These are phyloP conservation scores for Ceratocystis papillata DNA, from an alignment of 2,329 filamentous ascomycete genomes.

Conservation along the genomic window DNA sequence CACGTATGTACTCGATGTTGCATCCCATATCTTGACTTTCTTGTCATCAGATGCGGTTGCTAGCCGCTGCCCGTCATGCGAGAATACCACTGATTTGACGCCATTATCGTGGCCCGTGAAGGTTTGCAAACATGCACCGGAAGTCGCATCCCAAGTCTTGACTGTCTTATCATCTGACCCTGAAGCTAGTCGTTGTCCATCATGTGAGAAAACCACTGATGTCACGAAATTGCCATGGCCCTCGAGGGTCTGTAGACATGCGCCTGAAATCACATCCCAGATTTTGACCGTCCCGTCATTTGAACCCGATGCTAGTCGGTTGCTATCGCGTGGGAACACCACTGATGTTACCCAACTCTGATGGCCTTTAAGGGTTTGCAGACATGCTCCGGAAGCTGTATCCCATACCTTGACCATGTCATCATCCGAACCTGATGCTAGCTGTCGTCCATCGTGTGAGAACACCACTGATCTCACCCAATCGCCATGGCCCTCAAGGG, in stretches of 20 bases:
- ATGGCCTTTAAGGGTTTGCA: too few relatives aligned
- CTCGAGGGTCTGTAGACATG: neutral
- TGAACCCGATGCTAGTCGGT: neutral
- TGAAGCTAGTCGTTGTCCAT: neutral
- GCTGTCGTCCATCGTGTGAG: too few relatives aligned
- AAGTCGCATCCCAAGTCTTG: neutral
- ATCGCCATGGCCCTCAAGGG: too few relatives aligned
- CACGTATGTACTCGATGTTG: neutral
- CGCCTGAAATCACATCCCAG: neutral
- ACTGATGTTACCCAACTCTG: too few relatives aligned
- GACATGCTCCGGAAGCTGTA: too few relatives aligned
- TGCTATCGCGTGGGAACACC: neutral
- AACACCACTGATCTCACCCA: too few relatives aligned
- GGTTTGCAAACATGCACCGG: neutral
- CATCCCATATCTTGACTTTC: neutral
- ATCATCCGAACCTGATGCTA: too few relatives aligned
- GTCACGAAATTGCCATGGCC: neutral
- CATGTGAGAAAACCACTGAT: neutral
- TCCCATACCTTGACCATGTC: too few relatives aligned
- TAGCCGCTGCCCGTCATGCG: neutral
- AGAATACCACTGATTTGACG: neutral
- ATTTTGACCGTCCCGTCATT: neutral
- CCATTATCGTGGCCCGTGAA: neutral
- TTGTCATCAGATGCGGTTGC: neutral
- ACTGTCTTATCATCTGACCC: neutral